Evolutionary conservation across 257 asterid genomes (phyloP), one percentile per base, ranked within the genome.

Genomic region (Przewalskia tangutica): DNA sequence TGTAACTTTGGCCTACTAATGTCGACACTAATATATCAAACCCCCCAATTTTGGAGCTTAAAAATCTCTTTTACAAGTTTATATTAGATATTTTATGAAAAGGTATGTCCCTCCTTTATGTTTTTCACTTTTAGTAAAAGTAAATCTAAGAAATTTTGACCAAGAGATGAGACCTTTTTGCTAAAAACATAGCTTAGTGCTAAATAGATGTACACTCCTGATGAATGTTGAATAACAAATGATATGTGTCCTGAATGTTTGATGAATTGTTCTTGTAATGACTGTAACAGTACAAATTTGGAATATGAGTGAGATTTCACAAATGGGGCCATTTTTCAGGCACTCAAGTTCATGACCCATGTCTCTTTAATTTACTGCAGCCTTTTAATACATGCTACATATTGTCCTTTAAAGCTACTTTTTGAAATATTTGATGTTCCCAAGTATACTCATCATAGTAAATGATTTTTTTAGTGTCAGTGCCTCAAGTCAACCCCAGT

Each of bases 181-280:
- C 4, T 8, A 4, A 23, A 23, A 50, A 48, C 1, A 71, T 71
- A 46, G 40, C 42, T 10, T 10, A 18, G 40, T 18, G 77, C n/a
- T 0, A 2, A 5, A 8, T 17, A 42, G 6, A 81, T 67, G 79
- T 12, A 71, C 58, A 9, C 58, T 51, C 44, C 4, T 23, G 14
- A 27, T 75, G 16, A 23, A 75, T 23, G 46, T 40, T 13, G 44
- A 27, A 27, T 27, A 14, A 27, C 16, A 50, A 50, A 75, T 23
- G 2, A 7, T 50, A 8, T 8, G 80, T 80, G 84, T 55, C 71
- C 84, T 54, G 7, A 81, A 81, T 17, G 53, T 66, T 81, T 54
- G n/a, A 42, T 64, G 83, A 46, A 80, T 54, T 70, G 84, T 68
- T 27, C 40, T 40, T 81, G 80, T 68, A 51, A 76, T 81, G 70